Evolutionary conservation across 176 grass and related monocot genomes (phyloP).

Genomic region (Coix lacrymajobi): DNA sequence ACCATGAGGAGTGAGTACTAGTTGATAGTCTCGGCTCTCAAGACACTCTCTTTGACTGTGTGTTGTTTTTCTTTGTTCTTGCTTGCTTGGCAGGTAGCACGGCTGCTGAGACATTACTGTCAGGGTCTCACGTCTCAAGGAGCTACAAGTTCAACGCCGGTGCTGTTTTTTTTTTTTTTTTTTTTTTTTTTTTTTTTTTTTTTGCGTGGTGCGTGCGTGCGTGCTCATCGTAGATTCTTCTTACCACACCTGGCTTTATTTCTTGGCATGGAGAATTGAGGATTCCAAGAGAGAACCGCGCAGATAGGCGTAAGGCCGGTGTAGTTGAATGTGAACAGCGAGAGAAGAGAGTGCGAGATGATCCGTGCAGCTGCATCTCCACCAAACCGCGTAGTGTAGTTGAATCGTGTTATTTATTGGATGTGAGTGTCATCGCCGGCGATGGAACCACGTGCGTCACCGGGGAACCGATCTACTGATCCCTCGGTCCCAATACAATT

Average conservation of each 20-base stretch:
- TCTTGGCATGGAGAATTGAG: background rate
- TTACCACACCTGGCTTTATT: background rate
- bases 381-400: background rate
- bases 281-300: background rate
- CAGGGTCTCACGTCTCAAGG: slow-evolving; percentile 16
- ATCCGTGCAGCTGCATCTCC: background rate
- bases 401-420: background rate
- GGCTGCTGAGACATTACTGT: slow-evolving; percentile 11
- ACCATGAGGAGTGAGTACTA: background rate
- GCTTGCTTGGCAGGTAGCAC: background rate
- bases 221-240: background rate
- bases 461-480: background rate
- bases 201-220: no score
- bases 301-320: background rate
- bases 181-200: no score
- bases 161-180: background rate
- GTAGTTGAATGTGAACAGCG: background rate
- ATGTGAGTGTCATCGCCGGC: background rate
- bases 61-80: no score
- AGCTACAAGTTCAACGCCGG: background rate
- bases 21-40: background rate
- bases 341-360: background rate
- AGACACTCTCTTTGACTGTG: background rate
- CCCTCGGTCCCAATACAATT: no score
- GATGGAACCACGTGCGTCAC: no score